A percentile compares a stretch with the other conserved stretches of the same genome.
phyloP scores from a whole-genome alignment of 2,329 filamentous ascomycete species.

The Chaetothyriales sp. region DNA sequence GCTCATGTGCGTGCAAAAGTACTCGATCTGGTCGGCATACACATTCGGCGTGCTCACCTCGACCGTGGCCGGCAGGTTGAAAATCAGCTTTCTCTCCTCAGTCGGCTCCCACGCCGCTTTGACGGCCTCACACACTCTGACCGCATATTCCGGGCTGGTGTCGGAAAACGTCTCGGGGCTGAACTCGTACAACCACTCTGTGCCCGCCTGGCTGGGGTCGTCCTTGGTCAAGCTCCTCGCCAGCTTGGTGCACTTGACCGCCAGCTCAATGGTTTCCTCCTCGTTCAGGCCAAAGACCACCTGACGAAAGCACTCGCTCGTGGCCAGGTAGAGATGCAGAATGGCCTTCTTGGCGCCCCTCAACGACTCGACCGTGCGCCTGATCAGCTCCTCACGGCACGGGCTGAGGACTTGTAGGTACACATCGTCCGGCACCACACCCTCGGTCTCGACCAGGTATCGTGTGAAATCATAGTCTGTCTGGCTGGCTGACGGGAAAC shows the following conservation, averaged over 20 bases:
- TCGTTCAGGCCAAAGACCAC: constrained; percentile 81
- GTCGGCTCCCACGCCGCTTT: constrained; percentile 70
- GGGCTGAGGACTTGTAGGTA: constrained; percentile 84
- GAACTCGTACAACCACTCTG: constrained; percentile 39
- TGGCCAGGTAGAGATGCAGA: constrained; percentile 89
- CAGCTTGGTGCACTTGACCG: constrained; percentile 71
- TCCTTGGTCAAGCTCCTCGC: constrained; percentile 83
- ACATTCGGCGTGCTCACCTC: constrained; percentile 91
- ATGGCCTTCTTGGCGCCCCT: constrained; percentile 85
- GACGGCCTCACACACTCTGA: constrained; percentile 79
- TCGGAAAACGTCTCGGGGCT: constrained; percentile 63
- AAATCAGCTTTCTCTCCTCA: constrained; percentile 68
- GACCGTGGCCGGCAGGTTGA: constrained; percentile 92
- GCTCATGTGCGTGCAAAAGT: constrained; percentile 73
- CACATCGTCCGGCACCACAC: constrained; percentile 72
- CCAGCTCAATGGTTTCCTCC: constrained; percentile 65
- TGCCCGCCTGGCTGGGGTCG: constrained; percentile 41
- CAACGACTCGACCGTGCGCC: constrained; percentile 73
- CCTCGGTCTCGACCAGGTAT: constrained; percentile 69
- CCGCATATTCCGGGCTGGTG: constrained; percentile 64
- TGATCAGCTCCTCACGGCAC: constrained; percentile 81
- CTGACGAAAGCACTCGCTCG: constrained; percentile 84
- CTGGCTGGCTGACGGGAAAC: constrained; percentile 85
- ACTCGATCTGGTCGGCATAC: constrained; percentile 92
- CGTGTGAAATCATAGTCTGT: constrained; percentile 94